A percentile compares a stretch with the other conserved stretches of the same genome.
Evolutionary conservation across 345 rosid species (phyloP).

Genomic region (Eutrema yunnanense): DNA sequence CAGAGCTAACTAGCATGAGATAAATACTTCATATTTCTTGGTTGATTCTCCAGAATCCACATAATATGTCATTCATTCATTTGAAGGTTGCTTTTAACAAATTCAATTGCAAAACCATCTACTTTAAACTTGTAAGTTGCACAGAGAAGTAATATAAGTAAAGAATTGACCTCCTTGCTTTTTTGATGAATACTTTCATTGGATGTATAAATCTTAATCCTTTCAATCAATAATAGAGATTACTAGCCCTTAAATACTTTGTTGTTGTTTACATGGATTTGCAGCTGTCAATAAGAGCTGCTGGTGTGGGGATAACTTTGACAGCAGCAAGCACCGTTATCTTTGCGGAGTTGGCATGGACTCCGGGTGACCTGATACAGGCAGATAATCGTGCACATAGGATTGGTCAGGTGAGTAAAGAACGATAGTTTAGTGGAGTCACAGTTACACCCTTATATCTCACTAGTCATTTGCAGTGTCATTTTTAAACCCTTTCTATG

Average conservation of each 20-base stretch:
- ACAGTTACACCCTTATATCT: background rate
- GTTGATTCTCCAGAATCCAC: background rate
- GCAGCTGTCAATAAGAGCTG: constrained; percentile 92
- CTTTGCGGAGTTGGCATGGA: constrained; percentile 94
- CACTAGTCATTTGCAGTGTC: background rate
- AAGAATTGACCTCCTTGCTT: no score
- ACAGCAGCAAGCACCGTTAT: constrained; percentile 96
- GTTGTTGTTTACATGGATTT: background rate
- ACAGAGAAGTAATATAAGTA: background rate
- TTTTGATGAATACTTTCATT: background rate
- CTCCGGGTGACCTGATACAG: constrained; percentile 92
- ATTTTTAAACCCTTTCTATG: background rate
- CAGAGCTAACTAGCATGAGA: background rate
- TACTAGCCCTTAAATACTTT: no score
- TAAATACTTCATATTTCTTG: background rate
- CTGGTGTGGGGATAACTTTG: constrained; percentile 89
- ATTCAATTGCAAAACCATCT: background rate
- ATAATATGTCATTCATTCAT: background rate
- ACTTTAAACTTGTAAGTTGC: no score
- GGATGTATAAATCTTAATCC: background rate
- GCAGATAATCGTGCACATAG: constrained; percentile 98
- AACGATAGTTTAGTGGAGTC: background rate
- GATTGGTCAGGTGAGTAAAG: constrained; percentile 71
- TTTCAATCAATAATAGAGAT: no score
- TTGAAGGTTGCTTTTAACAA: no score